Base-by-base conservation (phyloP, 2,329 filamentous ascomycete genomes). In the Monosporascus sp. region DNA sequence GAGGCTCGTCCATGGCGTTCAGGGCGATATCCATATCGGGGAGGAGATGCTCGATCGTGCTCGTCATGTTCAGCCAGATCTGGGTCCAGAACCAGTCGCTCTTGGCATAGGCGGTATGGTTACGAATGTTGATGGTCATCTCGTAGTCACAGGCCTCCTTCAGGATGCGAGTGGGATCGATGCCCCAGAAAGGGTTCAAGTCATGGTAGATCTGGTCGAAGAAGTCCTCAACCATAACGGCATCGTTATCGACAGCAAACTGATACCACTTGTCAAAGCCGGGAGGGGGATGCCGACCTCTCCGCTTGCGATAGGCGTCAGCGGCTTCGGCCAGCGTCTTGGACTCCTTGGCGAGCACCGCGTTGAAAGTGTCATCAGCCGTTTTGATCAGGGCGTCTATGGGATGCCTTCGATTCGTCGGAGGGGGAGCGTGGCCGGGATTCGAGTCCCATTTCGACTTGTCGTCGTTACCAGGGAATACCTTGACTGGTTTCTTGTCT, bases 1-100 rank as follows among this genome's bases (percentile, higher is more conserved):
- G 75, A 40, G 85, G 85, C 63, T 88, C 84, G 60, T 88, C 85
- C 77, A 87, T 83, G 34, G 80, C 75, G 58, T 88, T 88, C 55
- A 87, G 74, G 0, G 85, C 78, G 54, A 88, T 76, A 56, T 87
- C 84, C 79, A 88, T 84, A 61, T 88, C 84, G 2, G 85, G 85
- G 17, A 88, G 70, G 51, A 81, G 55, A 40, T 78, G 69, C 57
- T 80, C 75, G n/a, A 84, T 74, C 0, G 76, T 75, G 53, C 75
- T 70, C 60, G 82, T 72, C 71, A 84, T 71, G 49, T 78, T 67
- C 34, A 79, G 66, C 81, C 81, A 83, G 54, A 84, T 78, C 60
- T 76, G 68, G 3, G 77, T 82, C 80, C 77, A 85, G 62, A 80
- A 82, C 78, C 76, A 84, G 58, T 79, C 77, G 63, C 75, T 82